These are phyloP conservation scores for Citrullus amarus DNA, from an alignment of 306 rosid species.

Conservation along the genomic window DNA sequence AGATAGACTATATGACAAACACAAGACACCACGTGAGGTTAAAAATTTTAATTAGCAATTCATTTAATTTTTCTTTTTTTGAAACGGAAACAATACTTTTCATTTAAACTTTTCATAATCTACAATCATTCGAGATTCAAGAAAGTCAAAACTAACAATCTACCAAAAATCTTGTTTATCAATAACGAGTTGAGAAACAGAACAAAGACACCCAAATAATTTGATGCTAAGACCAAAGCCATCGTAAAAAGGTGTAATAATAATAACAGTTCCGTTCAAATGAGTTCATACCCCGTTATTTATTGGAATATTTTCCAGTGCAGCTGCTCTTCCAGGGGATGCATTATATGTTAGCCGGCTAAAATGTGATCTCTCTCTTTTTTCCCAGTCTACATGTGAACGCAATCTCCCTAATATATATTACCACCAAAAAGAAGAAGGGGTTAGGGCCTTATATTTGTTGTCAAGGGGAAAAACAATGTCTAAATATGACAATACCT, in stretches of 20 bases:
- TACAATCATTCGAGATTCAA: background rate
- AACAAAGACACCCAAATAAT: background rate
- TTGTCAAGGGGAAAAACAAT: conserved; percentile 10
- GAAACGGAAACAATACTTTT: too few relatives aligned
- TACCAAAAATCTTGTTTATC: background rate
- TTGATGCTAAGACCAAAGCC: background rate
- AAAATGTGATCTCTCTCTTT: conserved; percentile 54
- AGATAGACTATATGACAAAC: background rate
- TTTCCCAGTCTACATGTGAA: conserved; percentile 64
- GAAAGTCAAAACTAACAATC: background rate
- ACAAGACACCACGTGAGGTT: background rate
- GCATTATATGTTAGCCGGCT: conserved; percentile 47
- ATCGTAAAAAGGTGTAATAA: background rate
- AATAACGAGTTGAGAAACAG: background rate
- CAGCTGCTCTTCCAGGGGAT: conserved; percentile 40
- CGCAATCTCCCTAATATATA: conserved; percentile 57
- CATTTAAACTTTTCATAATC: background rate
- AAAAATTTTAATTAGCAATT: background rate
- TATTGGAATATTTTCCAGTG: conserved; percentile 35
- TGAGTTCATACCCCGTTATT: conserved; percentile 37
- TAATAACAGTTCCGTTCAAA: background rate
- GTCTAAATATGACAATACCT: conserved; percentile 34
- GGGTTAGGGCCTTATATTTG: background rate
- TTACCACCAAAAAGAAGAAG: background rate
- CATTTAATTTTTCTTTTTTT: background rate